phyloP scores from a whole-genome alignment of 2,329 filamentous ascomycete species.

The Cercospora sp. region DNA sequence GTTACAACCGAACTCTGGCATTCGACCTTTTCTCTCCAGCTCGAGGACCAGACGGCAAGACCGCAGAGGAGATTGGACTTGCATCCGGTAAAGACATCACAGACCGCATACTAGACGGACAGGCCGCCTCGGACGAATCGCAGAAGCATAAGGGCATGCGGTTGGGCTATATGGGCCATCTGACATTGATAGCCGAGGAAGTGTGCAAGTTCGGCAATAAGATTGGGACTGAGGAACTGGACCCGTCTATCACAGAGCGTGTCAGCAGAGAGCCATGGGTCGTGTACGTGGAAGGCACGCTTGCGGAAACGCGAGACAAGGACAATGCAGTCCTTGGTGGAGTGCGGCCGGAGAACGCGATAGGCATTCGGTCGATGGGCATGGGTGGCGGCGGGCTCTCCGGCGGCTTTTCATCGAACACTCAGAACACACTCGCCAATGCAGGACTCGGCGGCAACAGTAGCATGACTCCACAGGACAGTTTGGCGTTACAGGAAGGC shows the following conservation, averaged over 20 bases:
- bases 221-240: constrained; percentile 83
- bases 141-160: constrained; percentile 83
- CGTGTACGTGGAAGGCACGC: constrained; percentile 87
- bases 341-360: constrained; percentile 84
- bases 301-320: constrained; percentile 89
- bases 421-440: constrained; percentile 66
- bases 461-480: constrained; percentile 33
- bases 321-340: constrained; percentile 98
- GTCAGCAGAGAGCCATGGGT: constrained; percentile 91
- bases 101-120: constrained; percentile 86
- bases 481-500: constrained; percentile 37
- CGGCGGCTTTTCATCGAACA: constrained; percentile 51
- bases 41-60: constrained; percentile 25
- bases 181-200: constrained; percentile 95
- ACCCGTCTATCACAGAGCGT: constrained; percentile 78
- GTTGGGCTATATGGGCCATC: constrained; percentile 96
- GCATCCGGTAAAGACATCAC: constrained; percentile 80
- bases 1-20: constrained; percentile 85
- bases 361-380: constrained; percentile 65
- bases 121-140: constrained; percentile 80
- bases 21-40: constrained; percentile 72
- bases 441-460: constrained; percentile 69
- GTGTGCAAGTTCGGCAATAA: constrained; percentile 98
- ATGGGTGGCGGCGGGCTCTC: constrained; percentile 45
- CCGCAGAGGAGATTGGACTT: constrained; percentile 31